phyloP scores from a whole-genome alignment of 2,329 filamentous ascomycete species.

The Penicillium sp. region DNA sequence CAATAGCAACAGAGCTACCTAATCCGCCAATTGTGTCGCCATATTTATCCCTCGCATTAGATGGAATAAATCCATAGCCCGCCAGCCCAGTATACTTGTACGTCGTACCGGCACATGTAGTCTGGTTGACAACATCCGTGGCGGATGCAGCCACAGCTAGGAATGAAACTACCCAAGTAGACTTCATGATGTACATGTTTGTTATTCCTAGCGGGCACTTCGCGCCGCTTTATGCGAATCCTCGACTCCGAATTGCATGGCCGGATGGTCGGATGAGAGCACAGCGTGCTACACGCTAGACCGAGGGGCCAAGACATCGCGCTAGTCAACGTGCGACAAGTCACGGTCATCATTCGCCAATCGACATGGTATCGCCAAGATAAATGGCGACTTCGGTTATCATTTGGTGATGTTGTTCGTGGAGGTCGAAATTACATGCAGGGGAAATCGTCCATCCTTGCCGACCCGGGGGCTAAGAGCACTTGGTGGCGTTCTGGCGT shows the following conservation, averaged over 20 bases:
- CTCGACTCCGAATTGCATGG: background rate
- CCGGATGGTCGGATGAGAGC: background rate
- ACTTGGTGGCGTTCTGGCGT: background rate
- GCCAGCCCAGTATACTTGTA: conserved; percentile 67
- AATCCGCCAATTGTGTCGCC: conserved; percentile 68
- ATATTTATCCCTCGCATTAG: conserved; percentile 61
- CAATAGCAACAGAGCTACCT: conserved; percentile 65
- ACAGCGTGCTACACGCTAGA: background rate
- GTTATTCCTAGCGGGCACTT: background rate
- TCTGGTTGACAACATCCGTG: conserved; percentile 42
- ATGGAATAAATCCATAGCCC: conserved; percentile 62
- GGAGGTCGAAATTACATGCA: background rate
- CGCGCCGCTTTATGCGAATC: background rate
- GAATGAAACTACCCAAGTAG: conserved; percentile 9
- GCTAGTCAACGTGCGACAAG: conserved; percentile 7
- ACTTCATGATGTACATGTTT: conserved; percentile 19
- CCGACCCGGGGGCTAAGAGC: conserved; percentile 4
- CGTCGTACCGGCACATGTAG: conserved; percentile 58
- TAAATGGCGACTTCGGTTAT: conserved; percentile 3
- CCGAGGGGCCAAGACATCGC: background rate
- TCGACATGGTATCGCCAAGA: conserved; percentile 6
- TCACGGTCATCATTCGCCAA: conserved; percentile 12
- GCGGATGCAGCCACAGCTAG: conserved; percentile 20
- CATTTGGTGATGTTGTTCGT: conserved; percentile 3
- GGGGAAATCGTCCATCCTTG: conserved; percentile 5